A percentile compares a stretch with the other conserved stretches of the same genome.
Evolutionary conservation across 352 stramenopile species (phyloP).

Genomic region (Pythium volutum): DNA sequence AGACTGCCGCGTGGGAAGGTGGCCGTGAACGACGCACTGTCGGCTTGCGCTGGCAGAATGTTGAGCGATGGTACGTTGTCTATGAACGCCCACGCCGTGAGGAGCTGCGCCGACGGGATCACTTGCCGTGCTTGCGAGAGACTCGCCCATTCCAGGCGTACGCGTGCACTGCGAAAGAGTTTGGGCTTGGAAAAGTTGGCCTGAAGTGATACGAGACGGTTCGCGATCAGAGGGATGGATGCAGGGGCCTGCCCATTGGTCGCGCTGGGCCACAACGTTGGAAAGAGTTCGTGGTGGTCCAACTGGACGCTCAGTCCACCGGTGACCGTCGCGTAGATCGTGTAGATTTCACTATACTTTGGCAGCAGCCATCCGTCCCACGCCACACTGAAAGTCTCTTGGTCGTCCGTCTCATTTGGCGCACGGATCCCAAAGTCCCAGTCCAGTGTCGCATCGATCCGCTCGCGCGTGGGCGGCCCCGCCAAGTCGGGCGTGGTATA

Average conservation of each 20-base stretch:
- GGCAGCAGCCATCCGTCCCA: conserved; percentile 57
- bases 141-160: conserved; percentile 56
- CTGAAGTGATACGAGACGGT: conserved; percentile 41
- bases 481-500: conserved; percentile 32
- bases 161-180: conserved; percentile 27
- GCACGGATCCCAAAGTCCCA: conserved; percentile 46
- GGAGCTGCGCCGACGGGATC: conserved; percentile 40
- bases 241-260: not conserved
- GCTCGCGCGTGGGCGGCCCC: conserved; percentile 27
- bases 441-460: conserved; percentile 35
- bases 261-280: conserved; percentile 25
- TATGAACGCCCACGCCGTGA: conserved; percentile 50
- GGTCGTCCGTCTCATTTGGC: conserved; percentile 32
- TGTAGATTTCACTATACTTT: conserved; percentile 54
- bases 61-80: conserved; percentile 45
- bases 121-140: conserved; percentile 40
- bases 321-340: conserved; percentile 36
- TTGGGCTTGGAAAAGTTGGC: conserved; percentile 51
- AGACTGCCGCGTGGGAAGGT: conserved; percentile 7
- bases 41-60: conserved; percentile 6
- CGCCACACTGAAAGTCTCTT: conserved; percentile 50
- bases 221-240: conserved; percentile 29
- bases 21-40: conserved; percentile 24
- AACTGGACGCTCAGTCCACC: conserved; percentile 38
- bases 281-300: conserved; percentile 11